phyloP scores from a whole-genome alignment of 2,329 filamentous ascomycete species.

The Cordyceps militaris region DNA sequence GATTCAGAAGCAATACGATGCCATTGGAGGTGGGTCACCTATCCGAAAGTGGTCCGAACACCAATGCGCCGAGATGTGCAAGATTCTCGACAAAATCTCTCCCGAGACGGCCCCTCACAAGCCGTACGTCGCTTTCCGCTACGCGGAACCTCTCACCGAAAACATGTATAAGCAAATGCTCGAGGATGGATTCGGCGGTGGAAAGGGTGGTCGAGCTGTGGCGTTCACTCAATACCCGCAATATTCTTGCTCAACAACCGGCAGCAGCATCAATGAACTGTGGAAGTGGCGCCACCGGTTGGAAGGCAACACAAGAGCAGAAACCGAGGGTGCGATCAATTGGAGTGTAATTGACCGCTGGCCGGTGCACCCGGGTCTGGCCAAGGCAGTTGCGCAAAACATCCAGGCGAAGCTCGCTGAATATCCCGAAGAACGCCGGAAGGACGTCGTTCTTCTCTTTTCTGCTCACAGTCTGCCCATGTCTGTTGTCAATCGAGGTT shows the following conservation, averaged over 20 bases:
- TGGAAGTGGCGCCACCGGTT: slow-evolving; percentile 94
- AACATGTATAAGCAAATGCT: slow-evolving; percentile 81
- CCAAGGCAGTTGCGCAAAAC: slow-evolving; percentile 87
- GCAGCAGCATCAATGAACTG: slow-evolving; percentile 90
- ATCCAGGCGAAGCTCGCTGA: slow-evolving; percentile 78
- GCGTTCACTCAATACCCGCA: slow-evolving; percentile 98
- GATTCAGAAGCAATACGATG: slow-evolving; percentile 91
- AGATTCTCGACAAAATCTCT: slow-evolving; percentile 82
- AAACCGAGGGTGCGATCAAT: slow-evolving; percentile 62
- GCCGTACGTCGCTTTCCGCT: slow-evolving; percentile 95
- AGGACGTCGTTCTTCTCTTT: slow-evolving; percentile 80
- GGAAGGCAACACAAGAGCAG: slow-evolving; percentile 63
- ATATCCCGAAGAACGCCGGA: slow-evolving; percentile 74
- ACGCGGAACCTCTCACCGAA: slow-evolving; percentile 88
- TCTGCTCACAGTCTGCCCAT: slow-evolving; percentile 95
- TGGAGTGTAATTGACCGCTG: slow-evolving; percentile 99
- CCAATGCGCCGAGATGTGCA: slow-evolving; percentile 93
- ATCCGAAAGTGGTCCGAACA: slow-evolving; percentile 98
- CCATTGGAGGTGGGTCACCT: slow-evolving; percentile 93
- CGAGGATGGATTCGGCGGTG: slow-evolving; percentile 82
- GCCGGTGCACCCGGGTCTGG: slow-evolving; percentile 83
- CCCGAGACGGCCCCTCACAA: slow-evolving; percentile 94
- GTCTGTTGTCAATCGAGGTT: slow-evolving; percentile 90
- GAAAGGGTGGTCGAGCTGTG: slow-evolving; percentile 85
- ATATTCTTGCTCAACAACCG: slow-evolving; percentile 96